Evolutionary conservation across 371 early-diverging fungal genomes (phyloP), one percentile per base, ranked within the genome.

Genomic region (Chytridium lagenaria): DNA sequence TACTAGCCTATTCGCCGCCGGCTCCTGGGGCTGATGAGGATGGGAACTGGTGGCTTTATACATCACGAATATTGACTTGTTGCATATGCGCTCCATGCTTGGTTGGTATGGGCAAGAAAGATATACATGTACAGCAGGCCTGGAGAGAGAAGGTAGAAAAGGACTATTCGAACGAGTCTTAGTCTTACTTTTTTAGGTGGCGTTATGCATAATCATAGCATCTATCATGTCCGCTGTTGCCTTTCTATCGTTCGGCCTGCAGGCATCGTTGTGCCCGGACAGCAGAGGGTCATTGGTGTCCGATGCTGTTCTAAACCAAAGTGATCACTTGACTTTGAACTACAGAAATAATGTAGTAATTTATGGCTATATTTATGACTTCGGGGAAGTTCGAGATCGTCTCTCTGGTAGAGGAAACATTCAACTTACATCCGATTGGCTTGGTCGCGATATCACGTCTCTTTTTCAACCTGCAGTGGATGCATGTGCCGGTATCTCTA

Each of bases 131-230:
- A 37, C 78, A 79, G 59, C 85, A 84, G 65, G 83, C 82, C 15
- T 83, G 85, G 85, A 73, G 85, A 19, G 84, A 84, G 68, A 84
- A 84, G 77, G 84, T 80, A n/a, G n/a, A n/a, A n/a, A 30, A 65
- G 33, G 26, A 15, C n/a, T n/a, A 52, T 44, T 50, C 50, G 3
- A 23, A 1, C 22, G 16, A 28, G 1, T 22, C 28, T 30, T 26
- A 5, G 37, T 33, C 50, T 52, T 19, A 68, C 57, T 16, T 15
- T 1, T 15, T 23, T 50, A 82, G 85, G 69, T 81, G 34, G 76
- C 83, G 19, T 59, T 83, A 26, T 85, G 85, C 72, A 70, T 83
- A 33, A 80, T 85, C 33, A 83, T 85, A 67, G 76, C 55, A 26
- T 28, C 74, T 1, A 71, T 82, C 23, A 83, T 79, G 78, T 40